Evolutionary conservation across 1,284 basidiomycete genomes (phyloP), one percentile per base, ranked within the genome.

Genomic region (Leccinum pallidistipes): DNA sequence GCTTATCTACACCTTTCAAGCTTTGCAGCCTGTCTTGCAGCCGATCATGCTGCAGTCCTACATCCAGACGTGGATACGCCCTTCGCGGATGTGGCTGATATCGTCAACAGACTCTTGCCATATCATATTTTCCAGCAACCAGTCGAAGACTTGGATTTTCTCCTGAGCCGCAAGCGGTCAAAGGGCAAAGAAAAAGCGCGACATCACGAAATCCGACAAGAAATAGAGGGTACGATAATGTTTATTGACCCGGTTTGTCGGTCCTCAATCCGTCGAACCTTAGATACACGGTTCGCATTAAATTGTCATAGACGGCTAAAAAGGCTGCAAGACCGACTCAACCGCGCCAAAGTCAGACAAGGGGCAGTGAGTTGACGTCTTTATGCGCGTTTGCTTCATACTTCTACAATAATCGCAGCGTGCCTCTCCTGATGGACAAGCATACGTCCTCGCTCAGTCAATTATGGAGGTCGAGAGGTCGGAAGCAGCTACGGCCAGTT

Each of bases 101-200:
- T 79, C 2, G 78, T 91, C 24, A 79, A 81, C 16, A 81, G 90
- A 56, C 77, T 92, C 16, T 74, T 92, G 27, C 90, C 90, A 0
- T 92, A 90, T 71, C 90, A 92, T 70, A 75, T 92, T 57, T 91
- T 87, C 66, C 87, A 89, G 65, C 86, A 90, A 60, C 90, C 90
- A 0, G 75, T 75, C 60, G 84, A 86, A 50, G 91, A 92, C 67
- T 66, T 90, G 61, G 72, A 75, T 18, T 47, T 66, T 9, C 57
- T 80, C 14, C 34, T 63, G 45, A 47, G 57, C 55, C 66, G 62
- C 55, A 73, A 70, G 24, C 79, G 75, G 60, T 76, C 77, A 49
- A 90, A 91, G 71, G 83, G 85, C 7, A 90, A 89, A 69, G 83
- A 75, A 62, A 86, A 79, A 65, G 82, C 82, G 1, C 77, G 52